Evolutionary conservation across 371 early-diverging fungal genomes (phyloP).

Genomic region (Actinomortierella wolfii): DNA sequence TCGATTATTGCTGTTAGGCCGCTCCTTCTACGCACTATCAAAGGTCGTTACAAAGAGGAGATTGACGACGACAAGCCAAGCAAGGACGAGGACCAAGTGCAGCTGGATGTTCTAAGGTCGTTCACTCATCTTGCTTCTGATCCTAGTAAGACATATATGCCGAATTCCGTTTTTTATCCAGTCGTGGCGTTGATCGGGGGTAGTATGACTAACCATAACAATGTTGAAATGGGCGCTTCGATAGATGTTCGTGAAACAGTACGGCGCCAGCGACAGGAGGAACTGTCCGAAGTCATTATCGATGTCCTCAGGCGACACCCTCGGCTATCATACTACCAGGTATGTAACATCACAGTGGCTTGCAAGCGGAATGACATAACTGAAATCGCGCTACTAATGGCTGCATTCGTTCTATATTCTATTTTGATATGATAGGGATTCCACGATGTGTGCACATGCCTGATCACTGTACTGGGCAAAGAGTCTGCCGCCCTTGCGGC

Average conservation of each 20-base stretch:
- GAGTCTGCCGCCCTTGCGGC: slow-evolving; percentile 53
- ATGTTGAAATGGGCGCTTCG: too few relatives aligned
- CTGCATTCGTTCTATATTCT: background rate
- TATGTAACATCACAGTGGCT: slow-evolving; percentile 6
- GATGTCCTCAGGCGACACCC: slow-evolving; percentile 61
- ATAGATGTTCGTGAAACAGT: slow-evolving; percentile 44
- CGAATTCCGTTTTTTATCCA: slow-evolving; percentile 22
- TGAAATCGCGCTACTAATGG: background rate
- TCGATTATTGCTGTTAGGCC: slow-evolving; percentile 48
- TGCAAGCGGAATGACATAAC: background rate
- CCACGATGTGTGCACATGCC: slow-evolving; percentile 71
- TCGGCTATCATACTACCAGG: slow-evolving; percentile 72
- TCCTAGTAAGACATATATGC: slow-evolving; percentile 15
- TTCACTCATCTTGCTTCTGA: slow-evolving; percentile 50
- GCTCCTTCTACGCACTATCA: slow-evolving; percentile 47
- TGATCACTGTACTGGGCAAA: slow-evolving; percentile 62
- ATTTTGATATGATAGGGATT: slow-evolving; percentile 62
- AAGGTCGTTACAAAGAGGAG: background rate
- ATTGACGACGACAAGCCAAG: slow-evolving; percentile 14
- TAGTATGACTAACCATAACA: background rate
- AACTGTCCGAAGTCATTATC: slow-evolving; percentile 54
- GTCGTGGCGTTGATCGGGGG: too few relatives aligned
- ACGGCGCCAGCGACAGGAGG: slow-evolving; percentile 47
- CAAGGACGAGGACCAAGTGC: slow-evolving; percentile 58
- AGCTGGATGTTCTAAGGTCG: slow-evolving; percentile 55